These are phyloP conservation scores for Cordyceps militaris DNA, from an alignment of 2,329 filamentous ascomycete genomes.

Conservation along the genomic window DNA sequence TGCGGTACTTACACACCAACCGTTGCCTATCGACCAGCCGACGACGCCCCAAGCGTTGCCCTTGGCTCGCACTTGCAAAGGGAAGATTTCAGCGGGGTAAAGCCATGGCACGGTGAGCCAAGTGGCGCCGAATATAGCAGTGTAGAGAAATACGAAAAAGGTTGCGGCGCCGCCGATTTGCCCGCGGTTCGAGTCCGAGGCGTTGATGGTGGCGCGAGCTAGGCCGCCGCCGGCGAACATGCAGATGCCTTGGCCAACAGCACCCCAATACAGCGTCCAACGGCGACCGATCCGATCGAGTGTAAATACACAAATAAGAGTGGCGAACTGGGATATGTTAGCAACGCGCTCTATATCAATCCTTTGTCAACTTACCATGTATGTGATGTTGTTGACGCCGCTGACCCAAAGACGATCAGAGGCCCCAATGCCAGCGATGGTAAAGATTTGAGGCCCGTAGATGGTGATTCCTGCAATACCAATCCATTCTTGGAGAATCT, in stretches of 20 bases:
- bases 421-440: conserved; percentile 57
- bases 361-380: conserved; percentile 31
- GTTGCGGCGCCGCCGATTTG: conserved; percentile 58
- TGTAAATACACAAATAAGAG: conserved; percentile 62
- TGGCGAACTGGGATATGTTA: conserved; percentile 39
- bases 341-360: not conserved
- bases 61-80: conserved; percentile 61
- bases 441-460: conserved; percentile 52
- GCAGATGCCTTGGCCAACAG: conserved; percentile 54
- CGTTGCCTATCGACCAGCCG: conserved; percentile 70
- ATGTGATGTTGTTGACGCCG: conserved; percentile 44
- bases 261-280: conserved; percentile 64
- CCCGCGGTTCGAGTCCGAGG: conserved; percentile 36
- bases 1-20: conserved; percentile 38
- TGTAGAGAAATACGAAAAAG: conserved; percentile 59
- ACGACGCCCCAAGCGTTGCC: conserved; percentile 72
- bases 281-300: conserved; percentile 61
- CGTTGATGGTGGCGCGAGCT: conserved; percentile 41
- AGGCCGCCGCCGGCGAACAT: conserved; percentile 63
- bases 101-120: conserved; percentile 52
- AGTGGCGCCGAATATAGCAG: conserved; percentile 33
- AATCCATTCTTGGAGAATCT: conserved; percentile 65
- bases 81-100: conserved; percentile 68
- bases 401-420: conserved; percentile 57
- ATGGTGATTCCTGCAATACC: conserved; percentile 64